Evolutionary conservation across 306 rosid genomes (phyloP), one percentile per base, ranked within the genome.

Genomic region (Casuarina cunninghamiana): DNA sequence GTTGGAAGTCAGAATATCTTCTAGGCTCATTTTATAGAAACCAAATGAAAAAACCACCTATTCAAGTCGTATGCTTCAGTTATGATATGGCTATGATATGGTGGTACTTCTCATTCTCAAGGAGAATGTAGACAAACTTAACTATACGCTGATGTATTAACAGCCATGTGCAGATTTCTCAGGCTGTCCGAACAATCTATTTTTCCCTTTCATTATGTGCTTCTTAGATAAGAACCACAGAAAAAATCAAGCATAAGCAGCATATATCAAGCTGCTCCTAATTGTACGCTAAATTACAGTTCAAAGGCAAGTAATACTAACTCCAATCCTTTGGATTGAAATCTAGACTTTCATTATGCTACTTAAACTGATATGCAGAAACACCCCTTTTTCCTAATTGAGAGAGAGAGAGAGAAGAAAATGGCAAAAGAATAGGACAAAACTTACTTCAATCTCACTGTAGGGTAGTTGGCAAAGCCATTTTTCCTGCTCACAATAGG

Each of bases 391-490:
- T 26, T 26, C 32, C 32, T 26, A 26, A 26, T 26, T 26, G 32
- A 53, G 16, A 26, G 38, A 3, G 2, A 26, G 21, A 45, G 44
- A 68, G 53, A 55, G 37, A 51, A 5, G n/a, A 60, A 39, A 51
- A 16, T n/a, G 5, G 5, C 39, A 71, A 32, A 70, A 53, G 3
- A 6, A 70, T 2, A 62, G 68, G 76, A 43, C 5, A 51, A 74
- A 80, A 96, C 99, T 93, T 90, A 96, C 99, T 96, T 90, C 83
- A 96, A 71, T 90, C 99, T 91, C 78, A 84, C 80, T 21, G 94
- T 93, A 37, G 97, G 94, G 83, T 84, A 87, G 90, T 90, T 90
- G 89, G 69, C 35, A 82, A 77, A 91, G 69, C 96, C 98, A 5
- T 77, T 71, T 83, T 88, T 96, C 75, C 96, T 90, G 42, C 78